Conservation (phyloP, 2,329 filamentous ascomycete species). For the Parastagonospora avenae region DNA sequence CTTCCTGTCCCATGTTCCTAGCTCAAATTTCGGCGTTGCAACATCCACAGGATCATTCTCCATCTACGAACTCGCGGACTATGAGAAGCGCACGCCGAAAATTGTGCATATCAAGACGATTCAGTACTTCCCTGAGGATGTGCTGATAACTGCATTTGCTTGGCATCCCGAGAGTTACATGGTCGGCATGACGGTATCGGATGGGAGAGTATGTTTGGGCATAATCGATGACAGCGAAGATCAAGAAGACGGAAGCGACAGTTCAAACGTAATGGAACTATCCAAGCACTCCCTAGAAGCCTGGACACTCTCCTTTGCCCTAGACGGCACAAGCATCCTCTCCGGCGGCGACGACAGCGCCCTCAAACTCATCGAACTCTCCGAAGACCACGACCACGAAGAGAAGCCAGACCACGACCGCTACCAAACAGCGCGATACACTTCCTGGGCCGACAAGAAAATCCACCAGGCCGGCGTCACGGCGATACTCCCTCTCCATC, state of each 20-base stretch:
- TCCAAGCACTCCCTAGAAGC: slow-evolving; percentile 66
- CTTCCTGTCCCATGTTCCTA: slow-evolving; percentile 63
- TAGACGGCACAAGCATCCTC: slow-evolving; percentile 55
- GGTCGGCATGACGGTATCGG: slow-evolving; percentile 74
- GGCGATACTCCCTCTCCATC: slow-evolving; percentile 75
- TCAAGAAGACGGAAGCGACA: slow-evolving; percentile 30
- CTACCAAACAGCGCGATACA: slow-evolving; percentile 14
- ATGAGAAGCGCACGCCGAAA: slow-evolving; percentile 11
- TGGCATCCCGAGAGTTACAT: slow-evolving; percentile 68
- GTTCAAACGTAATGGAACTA: slow-evolving; percentile 24
- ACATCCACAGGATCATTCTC: slow-evolving; percentile 76
- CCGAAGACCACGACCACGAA: slow-evolving; percentile 4
- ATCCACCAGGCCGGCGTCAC: slow-evolving; percentile 85
- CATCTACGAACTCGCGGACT: slow-evolving; percentile 60
- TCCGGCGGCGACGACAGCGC: slow-evolving; percentile 80
- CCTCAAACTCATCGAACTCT: slow-evolving; percentile 49
- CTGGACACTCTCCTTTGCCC: slow-evolving; percentile 71
- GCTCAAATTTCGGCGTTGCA: slow-evolving; percentile 69
- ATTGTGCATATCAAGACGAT: slow-evolving; percentile 48
- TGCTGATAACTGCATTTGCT: slow-evolving; percentile 72
- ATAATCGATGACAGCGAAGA: slow-evolving; percentile 12
- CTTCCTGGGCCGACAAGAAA: slow-evolving; percentile 57
- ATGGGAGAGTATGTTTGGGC: slow-evolving; percentile 61
- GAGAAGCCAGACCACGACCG: not conserved
- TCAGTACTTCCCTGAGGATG: slow-evolving; percentile 59